Conservation (phyloP, 192 early-diverging fungal species). For the Spinellus fusiger region DNA sequence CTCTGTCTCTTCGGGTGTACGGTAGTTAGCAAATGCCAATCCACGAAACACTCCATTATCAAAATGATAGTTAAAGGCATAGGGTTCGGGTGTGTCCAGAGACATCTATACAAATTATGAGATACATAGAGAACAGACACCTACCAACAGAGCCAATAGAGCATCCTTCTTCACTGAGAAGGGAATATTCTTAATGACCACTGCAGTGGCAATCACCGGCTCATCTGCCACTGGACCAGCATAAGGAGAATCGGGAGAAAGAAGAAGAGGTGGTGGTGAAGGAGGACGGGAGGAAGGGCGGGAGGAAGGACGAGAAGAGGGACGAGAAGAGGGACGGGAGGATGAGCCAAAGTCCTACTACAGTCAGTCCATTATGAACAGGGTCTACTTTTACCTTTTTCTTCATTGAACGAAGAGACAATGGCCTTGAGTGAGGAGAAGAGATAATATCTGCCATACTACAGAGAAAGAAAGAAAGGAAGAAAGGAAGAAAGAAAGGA, state of each 20-base stretch:
- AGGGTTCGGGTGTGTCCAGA: slow-evolving; percentile 66
- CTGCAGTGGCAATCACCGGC: slow-evolving; percentile 57
- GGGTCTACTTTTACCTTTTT: background rate
- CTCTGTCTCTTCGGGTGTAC: slow-evolving; percentile 70
- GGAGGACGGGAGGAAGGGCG: slow-evolving; percentile 9
- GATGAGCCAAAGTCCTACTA: no score
- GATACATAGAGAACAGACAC: no score
- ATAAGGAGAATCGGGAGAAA: background rate
- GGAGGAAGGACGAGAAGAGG: slow-evolving; percentile 6
- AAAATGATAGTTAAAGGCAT: slow-evolving; percentile 82
- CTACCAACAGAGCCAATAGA: slow-evolving; percentile 59
- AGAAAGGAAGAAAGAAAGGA: background rate
- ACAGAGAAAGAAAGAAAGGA: background rate
- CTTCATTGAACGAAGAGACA: background rate
- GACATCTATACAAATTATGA: slow-evolving; percentile 25
- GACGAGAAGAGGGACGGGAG: no score
- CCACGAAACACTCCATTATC: slow-evolving; percentile 77
- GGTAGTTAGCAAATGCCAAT: slow-evolving; percentile 76
- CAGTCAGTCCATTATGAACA: no score
- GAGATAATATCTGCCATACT: background rate
- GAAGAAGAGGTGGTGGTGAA: slow-evolving; percentile 6
- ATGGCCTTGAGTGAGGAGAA: background rate
- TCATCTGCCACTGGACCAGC: background rate
- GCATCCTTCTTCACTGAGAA: slow-evolving; percentile 76
- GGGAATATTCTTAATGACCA: slow-evolving; percentile 82